Conservation (phyloP, 192 early-diverging fungal species). For the Allomyces javanicus region DNA sequence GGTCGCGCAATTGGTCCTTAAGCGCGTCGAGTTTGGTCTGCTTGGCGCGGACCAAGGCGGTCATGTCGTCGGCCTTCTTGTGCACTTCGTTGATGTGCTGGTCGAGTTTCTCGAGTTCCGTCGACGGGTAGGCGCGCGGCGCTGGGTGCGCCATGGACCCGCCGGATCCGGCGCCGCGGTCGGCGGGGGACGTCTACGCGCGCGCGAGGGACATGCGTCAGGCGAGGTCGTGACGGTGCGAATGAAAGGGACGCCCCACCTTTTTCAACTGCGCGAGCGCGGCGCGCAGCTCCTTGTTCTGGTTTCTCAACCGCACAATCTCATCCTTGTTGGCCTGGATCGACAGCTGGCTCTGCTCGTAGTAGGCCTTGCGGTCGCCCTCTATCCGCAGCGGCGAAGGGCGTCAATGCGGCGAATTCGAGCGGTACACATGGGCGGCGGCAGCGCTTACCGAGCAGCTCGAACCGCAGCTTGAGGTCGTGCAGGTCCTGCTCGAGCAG, state of each 20-base stretch:
- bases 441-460: slow-evolving; percentile 26
- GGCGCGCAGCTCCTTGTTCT: slow-evolving; percentile 35
- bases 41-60: slow-evolving; percentile 27
- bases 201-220: too few species aligned
- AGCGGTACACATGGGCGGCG: too few species aligned
- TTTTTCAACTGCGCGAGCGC: slow-evolving; percentile 35
- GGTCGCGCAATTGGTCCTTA: slow-evolving; percentile 24
- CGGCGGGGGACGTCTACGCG: too few species aligned
- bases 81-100: slow-evolving; percentile 36
- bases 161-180: too few species aligned
- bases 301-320: slow-evolving; percentile 18
- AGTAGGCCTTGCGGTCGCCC: slow-evolving; percentile 43
- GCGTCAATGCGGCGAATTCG: not conserved
- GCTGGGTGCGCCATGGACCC: too few species aligned
- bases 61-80: slow-evolving; percentile 34
- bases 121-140: slow-evolving; percentile 1
- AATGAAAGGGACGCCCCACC: slow-evolving; percentile 9
- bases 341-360: slow-evolving; percentile 39
- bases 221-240: too few species aligned
- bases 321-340: slow-evolving; percentile 43
- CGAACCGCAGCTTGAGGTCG: slow-evolving; percentile 40
- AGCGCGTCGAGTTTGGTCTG: slow-evolving; percentile 19
- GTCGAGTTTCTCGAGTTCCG: slow-evolving; percentile 36
- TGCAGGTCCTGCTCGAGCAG: slow-evolving; percentile 36
- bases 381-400: slow-evolving; percentile 10